Conservation (phyloP, 768 basidiomycete genomes). For the Leccinum arenicola region DNA sequence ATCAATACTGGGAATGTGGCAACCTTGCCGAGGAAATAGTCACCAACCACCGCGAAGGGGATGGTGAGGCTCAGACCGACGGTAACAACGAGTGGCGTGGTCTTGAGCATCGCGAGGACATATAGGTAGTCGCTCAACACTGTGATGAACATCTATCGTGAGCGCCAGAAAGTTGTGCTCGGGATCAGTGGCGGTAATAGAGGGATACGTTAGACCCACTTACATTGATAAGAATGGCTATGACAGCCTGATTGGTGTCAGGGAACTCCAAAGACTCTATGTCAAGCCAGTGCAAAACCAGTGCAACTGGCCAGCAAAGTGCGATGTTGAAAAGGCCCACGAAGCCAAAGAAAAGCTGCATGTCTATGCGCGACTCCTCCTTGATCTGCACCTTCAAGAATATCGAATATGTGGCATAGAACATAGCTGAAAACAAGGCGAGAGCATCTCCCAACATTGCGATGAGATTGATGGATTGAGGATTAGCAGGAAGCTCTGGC, state of each 20-base stretch:
- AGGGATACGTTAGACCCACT: conserved; percentile 16
- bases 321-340: conserved; percentile 86
- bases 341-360: conserved; percentile 95
- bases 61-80: conserved; percentile 92
- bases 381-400: conserved; percentile 85
- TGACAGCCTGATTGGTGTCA: conserved; percentile 42
- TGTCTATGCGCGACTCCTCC: conserved; percentile 79
- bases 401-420: conserved; percentile 87
- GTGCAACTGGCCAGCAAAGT: conserved; percentile 70
- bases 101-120: conserved; percentile 92
- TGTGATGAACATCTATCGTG: conserved; percentile 74
- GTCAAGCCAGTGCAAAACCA: conserved; percentile 71
- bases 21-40: conserved; percentile 60
- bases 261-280: conserved; percentile 78
- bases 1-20: conserved; percentile 57
- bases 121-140: conserved; percentile 83
- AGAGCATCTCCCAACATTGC: conserved; percentile 70
- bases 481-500: conserved; percentile 11
- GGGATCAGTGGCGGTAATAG: background rate
- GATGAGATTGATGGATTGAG: conserved; percentile 21
- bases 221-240: conserved; percentile 56
- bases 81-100: conserved; percentile 90
- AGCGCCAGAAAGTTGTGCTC: background rate
- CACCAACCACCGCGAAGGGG: conserved; percentile 85
- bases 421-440: conserved; percentile 81